Base-by-base conservation (phyloP, 1,284 basidiomycete species). In the Mycosarcoma maydis region DNA sequence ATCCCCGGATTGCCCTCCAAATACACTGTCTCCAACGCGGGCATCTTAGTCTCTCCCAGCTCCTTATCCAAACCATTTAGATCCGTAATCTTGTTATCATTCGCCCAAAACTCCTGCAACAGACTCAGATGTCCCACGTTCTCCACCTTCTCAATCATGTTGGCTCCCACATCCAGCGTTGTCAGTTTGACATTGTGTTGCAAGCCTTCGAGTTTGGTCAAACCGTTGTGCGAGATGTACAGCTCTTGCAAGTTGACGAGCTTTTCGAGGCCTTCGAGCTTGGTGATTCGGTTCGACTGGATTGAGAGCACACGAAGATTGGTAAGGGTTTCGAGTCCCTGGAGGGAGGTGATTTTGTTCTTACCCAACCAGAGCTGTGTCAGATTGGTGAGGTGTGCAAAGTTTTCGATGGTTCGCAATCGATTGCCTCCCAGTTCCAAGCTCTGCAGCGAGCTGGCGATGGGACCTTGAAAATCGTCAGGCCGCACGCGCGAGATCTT, bases 301-400 rank as follows among this genome's bases (percentile, higher is more conserved):
- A 97, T 86, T 0, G 84, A 85, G 82, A 88, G 86, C 86, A 61
- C 62, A 3, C 64, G 50, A 29, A 76, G 36, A 33, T 57, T 39
- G 29, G 30, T 58, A 30, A 75, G 51, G 60, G 36, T 34, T 36
- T 37, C 41, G 16, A 72, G 37, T 10, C 67, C 71, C 27, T 55
- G n/a, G n/a, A 78, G 50, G 10, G 69, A 74, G 3, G 71, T 73
- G 52, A 77, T 77, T 55, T 81, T 78, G 62, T 78, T 80, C 52
- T 98, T 98, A 10, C 95, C 95, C 4, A 98, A 83, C 94, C 95
- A 98, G 1, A 98, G 85, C 75, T 98, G 94, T 69, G 94, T 91
- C 9, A 98, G 84, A 61, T 90, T 90, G 0, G 88, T 86, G 38
- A 96, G 85, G 7, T 87, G 86, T n/a, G 91, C 91, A 11, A 96